Conservation (phyloP, 2,329 filamentous ascomycete species). For the Beauveria australis region DNA sequence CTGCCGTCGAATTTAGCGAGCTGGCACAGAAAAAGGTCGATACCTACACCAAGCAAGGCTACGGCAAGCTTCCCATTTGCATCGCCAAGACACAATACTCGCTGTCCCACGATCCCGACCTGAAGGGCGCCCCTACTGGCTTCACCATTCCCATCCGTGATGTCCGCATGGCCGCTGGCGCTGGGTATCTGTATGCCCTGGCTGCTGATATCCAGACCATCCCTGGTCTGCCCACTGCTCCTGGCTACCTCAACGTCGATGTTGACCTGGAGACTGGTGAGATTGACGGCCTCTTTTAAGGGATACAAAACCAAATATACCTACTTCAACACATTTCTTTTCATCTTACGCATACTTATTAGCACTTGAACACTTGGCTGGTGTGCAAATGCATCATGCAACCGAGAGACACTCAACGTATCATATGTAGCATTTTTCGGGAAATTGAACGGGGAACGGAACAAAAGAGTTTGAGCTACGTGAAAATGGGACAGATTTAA, state of each 20-base stretch:
- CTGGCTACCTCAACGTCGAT: constrained; percentile 92
- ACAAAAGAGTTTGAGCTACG: background rate
- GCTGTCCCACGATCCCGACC: constrained; percentile 79
- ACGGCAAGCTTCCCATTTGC: constrained; percentile 88
- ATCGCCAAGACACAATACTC: constrained; percentile 98
- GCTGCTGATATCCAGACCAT: constrained; percentile 98
- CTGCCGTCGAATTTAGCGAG: constrained; percentile 84
- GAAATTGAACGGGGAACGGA: background rate
- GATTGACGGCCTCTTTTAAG: constrained; percentile 59
- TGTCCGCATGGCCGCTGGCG: constrained; percentile 87
- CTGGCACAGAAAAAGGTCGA: constrained; percentile 94
- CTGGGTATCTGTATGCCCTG: constrained; percentile 82
- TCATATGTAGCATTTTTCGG: background rate
- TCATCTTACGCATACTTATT: background rate
- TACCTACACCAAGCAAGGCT: constrained; percentile 86
- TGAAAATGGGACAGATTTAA: background rate
- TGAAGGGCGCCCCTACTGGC: constrained; percentile 91
- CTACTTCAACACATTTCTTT: background rate
- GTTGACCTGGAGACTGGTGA: constrained; percentile 75
- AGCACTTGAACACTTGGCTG: background rate
- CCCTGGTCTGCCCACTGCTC: constrained; percentile 86
- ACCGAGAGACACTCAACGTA: constrained; percentile 1
- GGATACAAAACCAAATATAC: background rate
- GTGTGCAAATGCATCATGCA: background rate
- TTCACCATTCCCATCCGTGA: constrained; percentile 94